Base-by-base conservation (phyloP, 2,329 filamentous ascomycete species). In the Neonectria hederae region DNA sequence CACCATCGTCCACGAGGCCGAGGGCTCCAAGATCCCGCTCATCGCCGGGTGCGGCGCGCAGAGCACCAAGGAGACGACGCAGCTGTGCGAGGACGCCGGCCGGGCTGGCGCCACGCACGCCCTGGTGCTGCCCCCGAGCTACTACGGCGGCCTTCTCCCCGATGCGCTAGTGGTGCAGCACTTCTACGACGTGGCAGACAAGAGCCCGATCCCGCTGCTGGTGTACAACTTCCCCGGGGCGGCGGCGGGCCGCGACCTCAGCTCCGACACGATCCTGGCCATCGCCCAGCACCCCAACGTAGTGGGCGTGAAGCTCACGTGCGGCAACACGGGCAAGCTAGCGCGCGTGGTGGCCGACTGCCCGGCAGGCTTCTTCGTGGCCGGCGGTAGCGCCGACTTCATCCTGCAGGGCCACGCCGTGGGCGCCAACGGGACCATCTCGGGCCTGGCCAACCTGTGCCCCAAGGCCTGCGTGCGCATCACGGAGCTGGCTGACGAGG, bases 1-100 rank as follows among this genome's bases (percentile, higher is more conserved):
- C 40, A 67, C 71, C 35, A 74, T 74, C 59, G 62, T 72, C 40
- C 69, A 74, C 40, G 72, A 74, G 60, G 59, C 63, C 13, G 70
- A 59, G 14, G 69, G 66, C 10, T 60, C 61, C 10, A 65, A 58
- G 22, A 55, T 74, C n/a, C 72, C 72, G 48, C 70, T 96, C 65
- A 90, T 95, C 62, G 92, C 93, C 11, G 92, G 92, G 26, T 92
- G 90, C 71, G 91, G 91, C 56, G 86, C 88, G 48, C 90, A 93
- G 73, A 93, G 91, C 59, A 93, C 90, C 10, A 87, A 90, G 62
- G 92, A 94, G 79, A 89, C 90, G 14, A 87, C 94, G 61, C 84
- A 89, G 69, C 82, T 91, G 51, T 94, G 91, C 79, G 80, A 83
- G 58, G 91, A 94, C 71, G 91, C 92, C 9, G 87, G 87, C 70